Base-by-base conservation (phyloP, 257 asterid genomes). In the Forsythia suspensa region DNA sequence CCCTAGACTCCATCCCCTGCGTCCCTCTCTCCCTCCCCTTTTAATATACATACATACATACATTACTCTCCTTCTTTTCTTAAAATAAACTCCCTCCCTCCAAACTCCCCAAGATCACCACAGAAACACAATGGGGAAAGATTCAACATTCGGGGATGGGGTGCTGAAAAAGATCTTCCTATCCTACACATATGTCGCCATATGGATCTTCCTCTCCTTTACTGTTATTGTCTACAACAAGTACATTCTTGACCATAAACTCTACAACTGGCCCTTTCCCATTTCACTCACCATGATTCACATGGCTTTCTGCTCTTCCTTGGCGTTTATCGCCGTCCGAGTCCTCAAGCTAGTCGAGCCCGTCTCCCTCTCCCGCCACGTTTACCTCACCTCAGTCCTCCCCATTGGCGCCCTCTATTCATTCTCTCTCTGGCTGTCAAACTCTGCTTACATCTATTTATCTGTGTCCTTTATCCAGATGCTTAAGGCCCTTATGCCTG, bases 281-380 rank as follows among this genome's bases (percentile, higher is more conserved):
- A 89, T 92, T 78, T 92, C 97, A 37, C 97, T 92, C 9, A 90
- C 97, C 79, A 90, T 92, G 95, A 90, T 92, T 69, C 97, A 92
- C 88, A 90, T 92, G 97, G 71, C 82, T 70, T 92, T 92, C 76
- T 92, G 95, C 78, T 92, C 97, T 4, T 84, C 90, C 70, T 83
- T 92, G 57, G 97, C 95, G 46, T 89, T 90, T 77, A 73, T 89
- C 79, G 89, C 88, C 84, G 89, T 90, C 84, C 87, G 94, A 11
- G 36, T 92, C 85, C 69, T 89, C 80, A 86, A 86, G 37, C 9
- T 85, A 15, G 97, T 92, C 7, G 97, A 92, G 51, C 97, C 95
- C 13, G 91, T 80, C 70, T 67, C 95, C 69, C 82, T 92, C 66
- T 84, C 85, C 57, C 89, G 89, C 74, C 90, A 84, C 29, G 82